Evolutionary conservation across 2,329 filamentous ascomycete genomes (phyloP).

Genomic region (Aspergillus quadricinctus): DNA sequence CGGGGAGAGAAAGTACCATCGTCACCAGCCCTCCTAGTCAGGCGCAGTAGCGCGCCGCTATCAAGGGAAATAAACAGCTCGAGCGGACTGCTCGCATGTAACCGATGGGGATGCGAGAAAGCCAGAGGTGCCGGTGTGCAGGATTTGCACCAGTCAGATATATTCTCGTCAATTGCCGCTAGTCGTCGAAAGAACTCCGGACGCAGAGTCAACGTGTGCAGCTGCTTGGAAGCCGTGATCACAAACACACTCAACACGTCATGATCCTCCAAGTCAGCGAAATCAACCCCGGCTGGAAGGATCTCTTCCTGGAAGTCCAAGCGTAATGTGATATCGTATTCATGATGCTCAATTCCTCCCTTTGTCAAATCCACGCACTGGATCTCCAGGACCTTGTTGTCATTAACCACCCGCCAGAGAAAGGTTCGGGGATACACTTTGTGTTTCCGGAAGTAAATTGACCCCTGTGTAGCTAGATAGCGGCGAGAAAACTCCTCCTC

Average conservation of each 20-base stretch:
- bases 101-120: slow-evolving; percentile 74
- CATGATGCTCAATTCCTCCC: slow-evolving; percentile 55
- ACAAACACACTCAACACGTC: slow-evolving; percentile 76
- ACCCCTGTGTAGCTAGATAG: slow-evolving; percentile 71
- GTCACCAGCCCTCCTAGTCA: slow-evolving; percentile 58
- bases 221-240: slow-evolving; percentile 69
- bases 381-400: slow-evolving; percentile 74
- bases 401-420: slow-evolving; percentile 83
- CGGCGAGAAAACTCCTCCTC: slow-evolving; percentile 63
- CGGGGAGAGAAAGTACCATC: slow-evolving; percentile 38
- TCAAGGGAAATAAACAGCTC: slow-evolving; percentile 69
- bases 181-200: slow-evolving; percentile 75
- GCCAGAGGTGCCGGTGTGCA: slow-evolving; percentile 68
- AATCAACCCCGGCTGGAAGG: slow-evolving; percentile 70
- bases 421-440: slow-evolving; percentile 77
- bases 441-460: slow-evolving; percentile 77
- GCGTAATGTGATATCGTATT: slow-evolving; percentile 71
- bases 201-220: slow-evolving; percentile 79
- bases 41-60: slow-evolving; percentile 52
- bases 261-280: slow-evolving; percentile 74
- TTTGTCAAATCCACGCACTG: slow-evolving; percentile 77
- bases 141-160: slow-evolving; percentile 72
- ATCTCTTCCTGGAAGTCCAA: slow-evolving; percentile 73
- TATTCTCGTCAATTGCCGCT: slow-evolving; percentile 64
- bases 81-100: slow-evolving; percentile 68